phyloP scores from a whole-genome alignment of 441 rosid species.

The Cnidoscolus chayamansa region DNA sequence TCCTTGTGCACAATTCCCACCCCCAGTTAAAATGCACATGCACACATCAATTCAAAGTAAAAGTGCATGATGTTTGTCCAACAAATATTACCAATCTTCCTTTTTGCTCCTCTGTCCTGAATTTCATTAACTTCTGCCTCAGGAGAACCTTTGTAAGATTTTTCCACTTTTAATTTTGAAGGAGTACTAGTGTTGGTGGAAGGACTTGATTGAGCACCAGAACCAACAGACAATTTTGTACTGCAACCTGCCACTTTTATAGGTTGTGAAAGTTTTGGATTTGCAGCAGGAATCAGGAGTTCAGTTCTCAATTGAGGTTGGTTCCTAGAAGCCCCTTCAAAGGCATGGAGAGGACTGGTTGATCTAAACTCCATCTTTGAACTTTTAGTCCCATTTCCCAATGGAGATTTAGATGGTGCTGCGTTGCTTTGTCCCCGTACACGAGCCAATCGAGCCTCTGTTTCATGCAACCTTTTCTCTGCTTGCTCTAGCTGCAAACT shows the following conservation, averaged over 20 bases:
- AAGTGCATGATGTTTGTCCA: not conserved
- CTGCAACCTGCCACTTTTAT: conserved; percentile 24
- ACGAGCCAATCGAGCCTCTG: conserved; percentile 56
- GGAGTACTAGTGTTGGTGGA: conserved; percentile 25
- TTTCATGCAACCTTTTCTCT: conserved; percentile 52
- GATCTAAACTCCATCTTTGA: conserved; percentile 40
- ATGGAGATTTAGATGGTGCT: conserved; percentile 27
- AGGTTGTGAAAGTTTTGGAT: conserved; percentile 36
- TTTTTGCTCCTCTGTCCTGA: conserved; percentile 51
- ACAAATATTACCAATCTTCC: conserved; percentile 58
- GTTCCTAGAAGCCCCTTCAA: conserved; percentile 31
- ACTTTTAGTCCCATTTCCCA: conserved; percentile 30
- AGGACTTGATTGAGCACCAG: conserved; percentile 29
- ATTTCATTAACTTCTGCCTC: conserved; percentile 34
- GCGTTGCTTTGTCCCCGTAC: conserved; percentile 38
- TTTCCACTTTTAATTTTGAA: conserved; percentile 41
- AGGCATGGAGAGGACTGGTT: conserved; percentile 29
- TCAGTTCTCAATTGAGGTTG: conserved; percentile 41
- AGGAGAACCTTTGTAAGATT: conserved; percentile 32
- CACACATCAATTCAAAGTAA: not conserved
- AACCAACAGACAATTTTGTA: conserved; percentile 28
- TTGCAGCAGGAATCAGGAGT: conserved; percentile 48
- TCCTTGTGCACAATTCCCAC: not conserved
- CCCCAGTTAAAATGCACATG: not conserved
- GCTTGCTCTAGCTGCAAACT: conserved; percentile 61